These are phyloP conservation scores for Kluyveromyces siamensis DNA, from an alignment of 805 yeast species.

Conservation along the genomic window DNA sequence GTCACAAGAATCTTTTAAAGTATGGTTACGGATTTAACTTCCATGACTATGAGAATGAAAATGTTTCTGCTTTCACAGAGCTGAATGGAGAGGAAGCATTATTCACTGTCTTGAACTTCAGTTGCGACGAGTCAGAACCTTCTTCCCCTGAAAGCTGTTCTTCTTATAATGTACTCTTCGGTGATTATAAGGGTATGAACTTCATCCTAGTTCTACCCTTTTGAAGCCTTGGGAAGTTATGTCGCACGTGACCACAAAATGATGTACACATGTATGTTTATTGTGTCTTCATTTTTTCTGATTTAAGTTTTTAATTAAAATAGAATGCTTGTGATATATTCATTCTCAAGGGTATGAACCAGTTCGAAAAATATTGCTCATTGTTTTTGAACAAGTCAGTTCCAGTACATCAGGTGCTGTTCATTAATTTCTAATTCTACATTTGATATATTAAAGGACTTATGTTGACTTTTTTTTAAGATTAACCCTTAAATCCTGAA, in stretches of 20 bases:
- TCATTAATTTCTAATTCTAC: too few species aligned
- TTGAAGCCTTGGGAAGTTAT: conserved; percentile 39
- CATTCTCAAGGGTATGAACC: too few species aligned
- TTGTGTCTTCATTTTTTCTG: too few species aligned
- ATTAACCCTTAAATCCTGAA: too few species aligned
- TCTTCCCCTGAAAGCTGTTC: conserved; percentile 25
- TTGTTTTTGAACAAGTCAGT: too few species aligned
- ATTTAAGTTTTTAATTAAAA: too few species aligned
- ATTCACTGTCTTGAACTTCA: conserved; percentile 36
- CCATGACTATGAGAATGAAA: conserved; percentile 34
- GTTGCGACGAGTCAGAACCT: conserved; percentile 26
- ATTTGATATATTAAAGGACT: too few species aligned
- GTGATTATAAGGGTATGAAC: conserved; percentile 18
- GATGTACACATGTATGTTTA: too few species aligned
- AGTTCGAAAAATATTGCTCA: too few species aligned
- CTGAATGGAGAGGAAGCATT: conserved; percentile 24
- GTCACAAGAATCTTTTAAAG: conserved; percentile 33
- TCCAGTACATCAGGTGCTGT: too few species aligned
- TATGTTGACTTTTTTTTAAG: too few species aligned
- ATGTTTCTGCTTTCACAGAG: conserved; percentile 36
- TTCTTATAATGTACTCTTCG: conserved; percentile 26
- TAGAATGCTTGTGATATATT: too few species aligned
- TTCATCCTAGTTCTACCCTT: conserved; percentile 10
- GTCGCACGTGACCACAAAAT: conserved; percentile 22
- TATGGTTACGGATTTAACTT: conserved; percentile 37